A percentile compares a stretch with the other conserved stretches of the same genome.
phyloP scores from a whole-genome alignment of 116 monocot species.

The Cymodocea nodosa region DNA sequence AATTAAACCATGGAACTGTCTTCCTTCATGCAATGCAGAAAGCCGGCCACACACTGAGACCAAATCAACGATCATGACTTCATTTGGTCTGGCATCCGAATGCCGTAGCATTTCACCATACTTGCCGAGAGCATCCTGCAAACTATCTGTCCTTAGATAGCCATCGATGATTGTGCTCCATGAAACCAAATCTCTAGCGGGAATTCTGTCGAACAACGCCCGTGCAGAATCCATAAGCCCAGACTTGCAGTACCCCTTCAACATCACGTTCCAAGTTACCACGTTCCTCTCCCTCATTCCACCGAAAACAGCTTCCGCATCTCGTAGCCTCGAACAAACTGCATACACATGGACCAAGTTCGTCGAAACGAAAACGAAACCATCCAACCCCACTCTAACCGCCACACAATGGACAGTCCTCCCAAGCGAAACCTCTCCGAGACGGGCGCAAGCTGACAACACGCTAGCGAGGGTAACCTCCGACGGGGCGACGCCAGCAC shows the following conservation, averaged over 20 bases:
- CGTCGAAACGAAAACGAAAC: conserved; percentile 35
- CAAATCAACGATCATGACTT: conserved; percentile 45
- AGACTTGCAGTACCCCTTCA: conserved; percentile 50
- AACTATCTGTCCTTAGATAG: conserved; percentile 16
- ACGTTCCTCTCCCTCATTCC: conserved; percentile 31
- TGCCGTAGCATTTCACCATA: conserved; percentile 28
- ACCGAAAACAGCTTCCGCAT: conserved; percentile 23
- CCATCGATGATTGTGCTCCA: conserved; percentile 54
- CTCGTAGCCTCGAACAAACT: conserved; percentile 7
- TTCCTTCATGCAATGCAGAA: conserved; percentile 26
- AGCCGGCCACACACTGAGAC: conserved; percentile 26
- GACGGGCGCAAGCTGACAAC: conserved; percentile 26
- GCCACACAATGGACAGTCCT: conserved; percentile 23
- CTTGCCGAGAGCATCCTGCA: conserved; percentile 25
- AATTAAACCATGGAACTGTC: conserved; percentile 39
- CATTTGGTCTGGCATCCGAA: conserved; percentile 23
- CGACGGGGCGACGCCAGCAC: conserved; percentile 22
- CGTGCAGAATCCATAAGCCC: conserved; percentile 21
- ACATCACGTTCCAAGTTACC: conserved; percentile 66
- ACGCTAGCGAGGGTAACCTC: conserved; percentile 44
- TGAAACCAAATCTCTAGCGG: conserved; percentile 39
- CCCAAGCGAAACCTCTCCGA: conserved; percentile 1
- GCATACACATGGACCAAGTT: conserved; percentile 49
- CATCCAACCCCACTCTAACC: conserved; percentile 18
- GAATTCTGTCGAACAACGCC: conserved; percentile 40